phyloP scores from a whole-genome alignment of 768 basidiomycete genomes.

The Suillus variegatus region DNA sequence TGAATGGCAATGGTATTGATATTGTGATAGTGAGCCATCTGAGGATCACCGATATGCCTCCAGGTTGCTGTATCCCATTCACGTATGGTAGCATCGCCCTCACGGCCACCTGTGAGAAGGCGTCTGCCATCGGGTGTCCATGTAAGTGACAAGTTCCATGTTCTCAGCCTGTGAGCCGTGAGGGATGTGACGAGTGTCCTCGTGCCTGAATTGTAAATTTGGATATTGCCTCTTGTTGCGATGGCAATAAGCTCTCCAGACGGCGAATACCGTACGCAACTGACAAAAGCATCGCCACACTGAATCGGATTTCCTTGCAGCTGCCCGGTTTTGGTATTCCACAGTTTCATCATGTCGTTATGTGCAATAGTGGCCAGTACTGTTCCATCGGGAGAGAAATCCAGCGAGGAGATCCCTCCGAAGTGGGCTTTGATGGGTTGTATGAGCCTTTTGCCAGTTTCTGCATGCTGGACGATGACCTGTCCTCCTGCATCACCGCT shows the following conservation, averaged over 20 bases:
- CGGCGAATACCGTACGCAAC: not conserved
- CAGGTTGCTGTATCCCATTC: too few relatives aligned
- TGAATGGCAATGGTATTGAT: too few relatives aligned
- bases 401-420: too few relatives aligned
- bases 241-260: not conserved
- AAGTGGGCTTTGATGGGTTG: not conserved
- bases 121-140: not conserved
- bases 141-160: not conserved
- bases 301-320: not conserved
- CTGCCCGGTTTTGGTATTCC: too few relatives aligned
- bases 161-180: too few relatives aligned
- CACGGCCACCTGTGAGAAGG: too few relatives aligned
- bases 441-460: not conserved
- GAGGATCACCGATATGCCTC: too few relatives aligned
- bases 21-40: too few relatives aligned
- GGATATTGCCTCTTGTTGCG: rapidly evolving
- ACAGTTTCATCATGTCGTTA: not conserved
- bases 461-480: not conserved
- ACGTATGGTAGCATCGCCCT: too few relatives aligned
- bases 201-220: not conserved
- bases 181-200: not conserved
- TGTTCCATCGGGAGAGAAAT: not conserved
- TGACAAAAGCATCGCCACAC: not conserved
- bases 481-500: not conserved
- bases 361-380: not conserved